Evolutionary conservation across 306 rosid species (phyloP), one percentile per base, ranked within the genome.

Genomic region (Ammopiptanthus mongolicus): DNA sequence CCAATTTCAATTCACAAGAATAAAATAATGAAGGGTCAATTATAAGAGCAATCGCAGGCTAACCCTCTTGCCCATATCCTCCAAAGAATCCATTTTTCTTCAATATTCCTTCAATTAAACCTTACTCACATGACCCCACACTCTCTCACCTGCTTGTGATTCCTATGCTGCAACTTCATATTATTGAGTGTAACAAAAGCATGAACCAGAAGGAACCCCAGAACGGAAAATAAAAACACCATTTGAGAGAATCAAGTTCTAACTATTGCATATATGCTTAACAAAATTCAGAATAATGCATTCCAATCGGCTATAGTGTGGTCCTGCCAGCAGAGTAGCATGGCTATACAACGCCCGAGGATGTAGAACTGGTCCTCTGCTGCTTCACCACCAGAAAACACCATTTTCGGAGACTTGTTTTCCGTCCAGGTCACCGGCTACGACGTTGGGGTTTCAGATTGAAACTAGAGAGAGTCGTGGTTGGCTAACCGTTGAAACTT

Each of bases 271-370:
- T 10, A 29, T 10, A 17, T 17, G 18, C 3, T 29, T 51, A 18
- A 6, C 13, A 61, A 15, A 14, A 44, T 15, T 8, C 33, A 19
- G 5, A 6, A 21, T 61, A 18, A 11, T 10, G 6, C 9, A 10
- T 11, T 56, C 37, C 53, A 71, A 23, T 71, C 76, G 28, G 76
- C n/a, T 2, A 71, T 56, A 4, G 66, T 5, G 22, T 71, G 76
- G 55, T 71, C 76, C 36, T 71, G 66, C 76, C 76, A 71, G 66
- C 76, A 71, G 34, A 71, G 53, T 12, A 71, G 76, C 76, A 71
- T 71, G 15, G 76, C 15, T 18, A 71, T 23, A 7, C 76, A 71
- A 42, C 76, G 76, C 0, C 76, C 55, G 25, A 71, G 55, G 55
- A 71, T 71, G 55, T 71, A 71, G 55, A 71, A 55, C n/a, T 66